Evolutionary conservation across 2,329 filamentous ascomycete genomes (phyloP).

Genomic region (Calonectria pseudoturangicola): DNA sequence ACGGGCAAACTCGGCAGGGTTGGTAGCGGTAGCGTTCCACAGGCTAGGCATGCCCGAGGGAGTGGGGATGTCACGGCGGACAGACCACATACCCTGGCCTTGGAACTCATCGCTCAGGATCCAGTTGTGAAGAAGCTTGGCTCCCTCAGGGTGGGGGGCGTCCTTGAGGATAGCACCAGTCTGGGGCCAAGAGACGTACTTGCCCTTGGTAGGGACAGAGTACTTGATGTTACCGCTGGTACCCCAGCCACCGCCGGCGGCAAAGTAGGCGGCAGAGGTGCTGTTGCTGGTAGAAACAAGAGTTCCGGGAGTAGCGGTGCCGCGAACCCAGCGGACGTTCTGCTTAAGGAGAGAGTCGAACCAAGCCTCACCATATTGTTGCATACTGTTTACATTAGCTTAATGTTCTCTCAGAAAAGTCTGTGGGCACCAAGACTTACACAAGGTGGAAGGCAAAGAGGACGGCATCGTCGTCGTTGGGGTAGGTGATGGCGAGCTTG

Average conservation of each 20-base stretch:
- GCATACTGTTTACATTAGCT: constrained; percentile 52
- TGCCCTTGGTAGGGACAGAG: constrained; percentile 53
- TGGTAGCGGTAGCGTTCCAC: constrained; percentile 52
- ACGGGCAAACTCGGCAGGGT: constrained; percentile 61
- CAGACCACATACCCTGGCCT: constrained; percentile 56
- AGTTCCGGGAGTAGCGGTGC: constrained; percentile 64
- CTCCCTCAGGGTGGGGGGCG: constrained; percentile 69
- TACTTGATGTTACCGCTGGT: constrained; percentile 40
- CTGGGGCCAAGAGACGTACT: constrained; percentile 70
- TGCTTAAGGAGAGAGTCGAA: constrained; percentile 68
- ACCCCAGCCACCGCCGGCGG: constrained; percentile 43
- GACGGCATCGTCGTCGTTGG: constrained; percentile 75
- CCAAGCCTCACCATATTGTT: constrained; percentile 66
- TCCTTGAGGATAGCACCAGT: constrained; percentile 67
- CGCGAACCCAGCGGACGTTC: constrained; percentile 72
- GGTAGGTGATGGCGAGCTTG: constrained; percentile 73
- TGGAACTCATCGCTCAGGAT: constrained; percentile 66
- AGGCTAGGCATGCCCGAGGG: constrained; percentile 53
- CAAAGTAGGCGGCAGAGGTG: constrained; percentile 61
- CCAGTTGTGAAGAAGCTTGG: constrained; percentile 70
- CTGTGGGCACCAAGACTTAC: constrained; percentile 56
- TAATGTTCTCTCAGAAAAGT: neutral
- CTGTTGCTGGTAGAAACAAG: constrained; percentile 57
- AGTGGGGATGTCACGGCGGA: constrained; percentile 58
- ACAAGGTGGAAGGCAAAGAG: constrained; percentile 70